A percentile compares a stretch with the other conserved stretches of the same genome.
Evolutionary conservation across 2,329 filamentous ascomycete species (phyloP).

Genomic region (Dactylonectria estremocensis): DNA sequence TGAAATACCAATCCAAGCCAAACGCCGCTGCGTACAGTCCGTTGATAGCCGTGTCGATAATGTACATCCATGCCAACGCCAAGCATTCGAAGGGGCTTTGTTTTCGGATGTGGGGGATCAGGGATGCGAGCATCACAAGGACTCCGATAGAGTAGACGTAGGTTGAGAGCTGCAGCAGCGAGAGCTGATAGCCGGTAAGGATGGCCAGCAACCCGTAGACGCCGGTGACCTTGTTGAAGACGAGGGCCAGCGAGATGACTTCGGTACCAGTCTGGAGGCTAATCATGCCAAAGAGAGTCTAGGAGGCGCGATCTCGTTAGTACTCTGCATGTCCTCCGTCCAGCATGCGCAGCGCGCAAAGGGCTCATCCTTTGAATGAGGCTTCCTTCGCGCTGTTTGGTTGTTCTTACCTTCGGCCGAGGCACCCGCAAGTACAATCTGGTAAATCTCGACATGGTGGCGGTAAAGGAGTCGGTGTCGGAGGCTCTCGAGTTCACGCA

Average conservation of each 20-base stretch:
- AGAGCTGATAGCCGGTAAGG: conserved; percentile 88
- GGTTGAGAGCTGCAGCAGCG: conserved; percentile 87
- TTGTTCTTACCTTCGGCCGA: conserved; percentile 57
- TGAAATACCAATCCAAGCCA: conserved; percentile 87
- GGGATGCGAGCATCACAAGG: conserved; percentile 76
- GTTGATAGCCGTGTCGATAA: conserved; percentile 87
- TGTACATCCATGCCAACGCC: conserved; percentile 87
- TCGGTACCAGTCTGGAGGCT: conserved; percentile 89
- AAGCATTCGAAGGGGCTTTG: conserved; percentile 86
- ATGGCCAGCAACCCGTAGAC: conserved; percentile 92
- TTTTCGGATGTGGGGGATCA: conserved; percentile 85
- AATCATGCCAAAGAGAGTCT: conserved; percentile 90
- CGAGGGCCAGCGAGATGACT: conserved; percentile 84
- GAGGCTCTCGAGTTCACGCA: conserved; percentile 1
- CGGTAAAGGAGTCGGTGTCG: conserved; percentile 16
- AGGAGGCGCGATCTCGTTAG: conserved; percentile 38
- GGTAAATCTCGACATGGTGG: conserved; percentile 55
- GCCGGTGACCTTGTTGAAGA: conserved; percentile 94
- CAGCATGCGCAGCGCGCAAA: background rate
- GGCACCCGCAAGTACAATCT: conserved; percentile 57
- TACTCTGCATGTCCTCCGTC: conserved; percentile 13
- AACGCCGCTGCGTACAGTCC: conserved; percentile 86
- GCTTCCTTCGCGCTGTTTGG: background rate
- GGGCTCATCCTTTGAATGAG: background rate
- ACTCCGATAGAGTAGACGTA: conserved; percentile 89